phyloP scores from a whole-genome alignment of 164 flowering plant genomes.

The Chimonanthus praecox region DNA sequence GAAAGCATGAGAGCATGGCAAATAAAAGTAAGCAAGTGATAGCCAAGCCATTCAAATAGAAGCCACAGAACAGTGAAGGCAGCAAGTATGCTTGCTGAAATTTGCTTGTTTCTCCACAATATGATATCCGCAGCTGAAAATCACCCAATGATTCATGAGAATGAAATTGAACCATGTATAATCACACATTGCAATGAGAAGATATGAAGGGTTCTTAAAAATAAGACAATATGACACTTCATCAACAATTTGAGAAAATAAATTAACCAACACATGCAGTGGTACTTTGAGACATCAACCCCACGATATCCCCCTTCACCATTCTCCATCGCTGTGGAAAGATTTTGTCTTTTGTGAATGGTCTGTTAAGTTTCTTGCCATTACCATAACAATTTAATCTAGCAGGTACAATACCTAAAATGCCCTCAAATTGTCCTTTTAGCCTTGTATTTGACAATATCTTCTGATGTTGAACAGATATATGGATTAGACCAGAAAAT shows the following conservation, averaged over 20 bases:
- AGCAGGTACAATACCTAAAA: no score
- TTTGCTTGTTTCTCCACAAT: conserved; percentile 83
- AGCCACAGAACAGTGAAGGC: conserved; percentile 67
- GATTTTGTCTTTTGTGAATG: no score
- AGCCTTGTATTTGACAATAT: no score
- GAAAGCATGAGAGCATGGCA: conserved; percentile 56
- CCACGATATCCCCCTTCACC: no score
- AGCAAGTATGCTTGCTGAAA: conserved; percentile 56
- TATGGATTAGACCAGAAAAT: no score
- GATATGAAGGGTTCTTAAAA: background rate
- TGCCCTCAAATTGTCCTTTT: no score
- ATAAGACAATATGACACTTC: no score
- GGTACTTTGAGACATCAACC: background rate
- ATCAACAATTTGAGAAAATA: no score
- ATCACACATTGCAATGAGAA: background rate
- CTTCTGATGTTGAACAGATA: no score
- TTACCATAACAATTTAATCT: no score
- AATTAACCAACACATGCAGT: background rate
- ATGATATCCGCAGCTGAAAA: conserved; percentile 80
- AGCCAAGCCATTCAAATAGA: conserved; percentile 72
- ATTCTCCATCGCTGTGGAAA: no score
- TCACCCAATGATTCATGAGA: background rate
- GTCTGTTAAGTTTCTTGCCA: no score
- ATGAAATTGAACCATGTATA: background rate
- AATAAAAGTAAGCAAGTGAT: conserved; percentile 64